Conservation (phyloP, 129 eudicot species). For the Kitagawia praeruptora region DNA sequence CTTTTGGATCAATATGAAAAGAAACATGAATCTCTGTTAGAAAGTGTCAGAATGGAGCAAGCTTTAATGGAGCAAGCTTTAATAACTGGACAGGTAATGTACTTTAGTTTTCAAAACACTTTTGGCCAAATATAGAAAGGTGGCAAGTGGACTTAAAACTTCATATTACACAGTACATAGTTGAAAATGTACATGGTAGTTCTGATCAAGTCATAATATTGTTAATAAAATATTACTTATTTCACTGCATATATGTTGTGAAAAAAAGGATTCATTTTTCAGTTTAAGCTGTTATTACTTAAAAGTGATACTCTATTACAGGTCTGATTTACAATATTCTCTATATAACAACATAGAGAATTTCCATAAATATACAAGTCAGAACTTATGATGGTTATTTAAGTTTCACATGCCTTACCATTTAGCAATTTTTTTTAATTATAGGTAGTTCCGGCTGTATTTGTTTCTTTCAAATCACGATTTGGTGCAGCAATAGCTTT, state of each 20-base stretch:
- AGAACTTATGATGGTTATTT: neutral
- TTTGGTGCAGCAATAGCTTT: slow-evolving; percentile 56
- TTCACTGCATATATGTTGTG: neutral
- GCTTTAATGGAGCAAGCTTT: slow-evolving; percentile 56
- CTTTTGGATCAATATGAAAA: slow-evolving; percentile 52
- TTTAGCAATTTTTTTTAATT: slow-evolving; percentile 8
- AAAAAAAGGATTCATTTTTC: neutral
- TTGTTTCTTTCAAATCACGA: slow-evolving; percentile 83
- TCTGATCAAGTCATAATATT: neutral
- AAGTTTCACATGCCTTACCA: neutral
- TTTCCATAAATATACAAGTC: neutral
- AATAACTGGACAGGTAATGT: slow-evolving; percentile 46
- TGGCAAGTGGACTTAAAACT: neutral
- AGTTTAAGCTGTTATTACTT: neutral
- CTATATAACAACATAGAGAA: neutral
- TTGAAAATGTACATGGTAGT: neutral
- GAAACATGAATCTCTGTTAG: slow-evolving; percentile 58
- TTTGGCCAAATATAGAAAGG: neutral
- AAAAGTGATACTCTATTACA: neutral
- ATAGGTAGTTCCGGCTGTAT: slow-evolving; percentile 82
- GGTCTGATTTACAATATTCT: neutral
- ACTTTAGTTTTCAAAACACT: neutral
- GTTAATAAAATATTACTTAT: neutral
- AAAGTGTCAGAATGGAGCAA: slow-evolving; percentile 31
- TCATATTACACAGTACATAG: neutral